Percentiles rank a stretch among this genome's conserved stretches.
These are phyloP conservation scores for Aureobasidium pullulans DNA, from an alignment of 2,329 filamentous ascomycete species.

Conservation along the genomic window DNA sequence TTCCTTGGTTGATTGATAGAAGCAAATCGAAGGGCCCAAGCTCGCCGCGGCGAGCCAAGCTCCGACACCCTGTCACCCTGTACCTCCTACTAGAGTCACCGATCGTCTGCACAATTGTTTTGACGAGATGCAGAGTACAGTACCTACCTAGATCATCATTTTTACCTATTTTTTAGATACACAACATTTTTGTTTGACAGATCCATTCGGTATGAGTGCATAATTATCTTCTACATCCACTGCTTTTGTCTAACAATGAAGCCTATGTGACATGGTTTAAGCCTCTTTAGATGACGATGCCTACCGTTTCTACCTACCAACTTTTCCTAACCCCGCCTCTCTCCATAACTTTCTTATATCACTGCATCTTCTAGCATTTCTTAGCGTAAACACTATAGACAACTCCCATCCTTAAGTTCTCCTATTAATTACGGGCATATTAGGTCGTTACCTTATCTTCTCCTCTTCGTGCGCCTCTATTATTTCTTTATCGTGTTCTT, in stretches of 20 bases:
- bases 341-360: background rate
- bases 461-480: too few relatives aligned
- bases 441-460: too few relatives aligned
- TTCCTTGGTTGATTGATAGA: background rate
- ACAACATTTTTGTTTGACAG: background rate
- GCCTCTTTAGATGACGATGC: constrained; percentile 5
- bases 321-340: constrained; percentile 8
- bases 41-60: constrained; percentile 1
- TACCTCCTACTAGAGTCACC: background rate
- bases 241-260: background rate
- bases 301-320: constrained; percentile 2
- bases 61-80: background rate
- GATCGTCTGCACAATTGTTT: background rate
- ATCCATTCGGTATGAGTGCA: background rate
- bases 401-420: too few relatives aligned
- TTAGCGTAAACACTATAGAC: background rate
- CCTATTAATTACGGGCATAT: too few relatives aligned
- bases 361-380: background rate
- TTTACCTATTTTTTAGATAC: background rate
- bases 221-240: background rate
- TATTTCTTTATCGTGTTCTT: too few relatives aligned
- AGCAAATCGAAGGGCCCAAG: constrained; percentile 1
- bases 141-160: background rate
- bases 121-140: background rate
- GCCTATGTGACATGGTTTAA: constrained; percentile 1